These are phyloP conservation scores for Sisymbrium irio DNA, from an alignment of 345 rosid species.

Conservation along the genomic window DNA sequence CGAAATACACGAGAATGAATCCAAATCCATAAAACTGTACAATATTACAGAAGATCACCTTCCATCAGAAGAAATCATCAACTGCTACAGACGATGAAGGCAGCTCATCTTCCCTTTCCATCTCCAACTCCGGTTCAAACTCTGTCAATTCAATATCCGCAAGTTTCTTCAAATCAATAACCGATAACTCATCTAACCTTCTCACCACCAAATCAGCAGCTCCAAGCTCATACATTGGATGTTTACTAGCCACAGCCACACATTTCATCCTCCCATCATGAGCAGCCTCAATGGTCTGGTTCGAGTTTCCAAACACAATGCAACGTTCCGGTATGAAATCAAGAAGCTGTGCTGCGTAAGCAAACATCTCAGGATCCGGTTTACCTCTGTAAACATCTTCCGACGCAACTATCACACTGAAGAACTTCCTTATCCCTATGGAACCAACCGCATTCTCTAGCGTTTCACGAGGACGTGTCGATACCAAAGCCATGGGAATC, in stretches of 20 bases:
- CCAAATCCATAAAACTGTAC: conserved; percentile 48
- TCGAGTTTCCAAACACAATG: conserved; percentile 94
- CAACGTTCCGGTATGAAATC: conserved; percentile 89
- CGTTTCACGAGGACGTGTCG: conserved; percentile 72
- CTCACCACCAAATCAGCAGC: conserved; percentile 95
- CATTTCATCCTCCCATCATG: conserved; percentile 95
- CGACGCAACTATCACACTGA: conserved; percentile 73
- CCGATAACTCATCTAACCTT: conserved; percentile 70
- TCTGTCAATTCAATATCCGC: conserved; percentile 73
- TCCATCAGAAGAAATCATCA: conserved; percentile 79
- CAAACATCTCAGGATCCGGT: conserved; percentile 95
- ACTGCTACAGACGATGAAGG: conserved; percentile 43
- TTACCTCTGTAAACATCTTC: conserved; percentile 92
- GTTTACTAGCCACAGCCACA: conserved; percentile 93
- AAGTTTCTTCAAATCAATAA: conserved; percentile 91
- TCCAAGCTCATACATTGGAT: conserved; percentile 82
- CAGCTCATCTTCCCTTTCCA: conserved; percentile 64
- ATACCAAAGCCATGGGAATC: conserved; percentile 94
- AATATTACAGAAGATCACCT: conserved; percentile 30
- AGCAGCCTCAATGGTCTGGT: conserved; percentile 90
- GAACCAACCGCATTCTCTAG: conserved; percentile 71
- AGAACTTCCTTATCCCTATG: conserved; percentile 60
- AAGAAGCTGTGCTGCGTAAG: conserved; percentile 82
- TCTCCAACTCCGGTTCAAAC: conserved; percentile 66
- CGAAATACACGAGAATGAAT: conserved; percentile 10